Base-by-base conservation (phyloP, 495 filamentous ascomycete genomes). In the Saxispiralis lemnorum region DNA sequence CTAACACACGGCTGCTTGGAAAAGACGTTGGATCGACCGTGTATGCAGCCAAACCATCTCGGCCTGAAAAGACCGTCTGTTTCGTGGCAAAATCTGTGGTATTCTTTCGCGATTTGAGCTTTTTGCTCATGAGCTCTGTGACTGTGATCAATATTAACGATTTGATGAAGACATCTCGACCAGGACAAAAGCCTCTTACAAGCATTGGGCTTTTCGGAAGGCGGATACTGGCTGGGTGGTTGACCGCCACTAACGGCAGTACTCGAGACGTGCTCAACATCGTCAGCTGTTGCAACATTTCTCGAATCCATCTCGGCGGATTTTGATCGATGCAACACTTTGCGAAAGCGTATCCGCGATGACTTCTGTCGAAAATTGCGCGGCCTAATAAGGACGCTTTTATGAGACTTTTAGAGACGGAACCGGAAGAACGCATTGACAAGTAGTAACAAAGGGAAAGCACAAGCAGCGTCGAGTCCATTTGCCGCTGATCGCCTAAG, bases 1-100 rank as follows among this genome's bases (percentile, higher is more conserved):
- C 79, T 38, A 95, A 68, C 1, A 95, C 78, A 0, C 66, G 59
- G 32, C 55, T 60, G 1, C 70, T 34, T 0, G 79, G 74, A 53
- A 73, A 83, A 1, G 70, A 62, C 13, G 71, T 65, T 0, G 86
- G 84, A 39, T 75, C 61, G n/a, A 64, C 49, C 44, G 79, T 78
- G 65, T 93, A 93, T 7, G 66, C 68, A 38, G 73, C 72, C 2
- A 96, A 72, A 28, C 49, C 49, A 31, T 48, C 49, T 11, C 49
- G 28, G 13, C 49, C 49, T 5, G 36, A n/a, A 41, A 44, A 52
- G 35, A 48, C 16, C 2, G 48, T 51, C 5, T 16, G 45, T 14
- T 35, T 19, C 0, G 49, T 31, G 1, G 17, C 1, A 2, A 4
- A 15, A 32, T 45, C 48, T 6, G 48, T 42, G 0, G 24, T 17